Base-by-base conservation (phyloP, 306 rosid genomes). In the Rosa chinensis region DNA sequence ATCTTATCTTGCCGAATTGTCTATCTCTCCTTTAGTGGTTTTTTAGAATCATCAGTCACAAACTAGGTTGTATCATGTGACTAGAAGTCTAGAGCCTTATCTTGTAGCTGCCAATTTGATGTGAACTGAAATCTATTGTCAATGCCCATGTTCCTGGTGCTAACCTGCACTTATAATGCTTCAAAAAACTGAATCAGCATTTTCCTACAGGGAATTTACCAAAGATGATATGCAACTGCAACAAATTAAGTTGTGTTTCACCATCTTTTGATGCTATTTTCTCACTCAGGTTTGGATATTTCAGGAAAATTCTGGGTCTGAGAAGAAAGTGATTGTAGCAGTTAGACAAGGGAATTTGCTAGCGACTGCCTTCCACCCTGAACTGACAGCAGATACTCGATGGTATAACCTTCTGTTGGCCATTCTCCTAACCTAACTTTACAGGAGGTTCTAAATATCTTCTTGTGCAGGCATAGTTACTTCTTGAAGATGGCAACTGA, bases 341-440 rank as follows among this genome's bases (percentile, higher is more conserved):
- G 98, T 93, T 64, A 87, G 94, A 85, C 99, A 95, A 84, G 92
- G 89, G 73, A 95, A 92, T 84, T 78, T 93, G 83, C 88, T 93
- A 25, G 99, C 79, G 3, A 95, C 99, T 49, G 99, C 98, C 77
- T 95, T 95, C 77, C 99, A 95, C 86, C 99, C 99, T 72, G 99
- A 95, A 88, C 82, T 95, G 84, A 93, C 99, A 23, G 91, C 99
- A 49, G 99, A 95, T 77, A 87, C 90, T 72, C 86, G 99, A 87
- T 95, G 99, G 99, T 95, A 89, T 66, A 66, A 32, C 39, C 62
- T 79, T 78, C 70, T 45, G 61, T 61, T 40, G 49, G 28, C 43
- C 13, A 8, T 10, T 64, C 10, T 76, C 28, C 16, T 39, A 39
- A 66, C 25, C 56, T 37, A 75, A 53, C 42, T 28, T 37, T 13